Conservation (phyloP, 805 yeast species). For the Kuraishia hungarica region DNA sequence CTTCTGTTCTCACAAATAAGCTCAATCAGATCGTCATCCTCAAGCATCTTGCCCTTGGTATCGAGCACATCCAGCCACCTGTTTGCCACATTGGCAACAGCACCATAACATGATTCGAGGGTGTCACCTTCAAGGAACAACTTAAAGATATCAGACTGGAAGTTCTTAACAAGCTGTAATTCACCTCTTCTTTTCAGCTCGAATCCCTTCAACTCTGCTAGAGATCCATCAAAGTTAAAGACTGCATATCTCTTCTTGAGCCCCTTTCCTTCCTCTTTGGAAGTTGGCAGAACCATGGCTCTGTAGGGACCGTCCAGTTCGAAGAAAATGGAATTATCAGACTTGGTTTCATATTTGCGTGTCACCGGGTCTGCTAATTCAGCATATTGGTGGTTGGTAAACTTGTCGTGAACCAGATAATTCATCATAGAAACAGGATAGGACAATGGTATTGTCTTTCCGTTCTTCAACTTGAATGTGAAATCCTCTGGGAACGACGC, state of each 20-base stretch:
- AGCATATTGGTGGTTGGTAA: slow-evolving; percentile 93
- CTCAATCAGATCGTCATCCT: slow-evolving; percentile 89
- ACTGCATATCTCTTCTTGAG: slow-evolving; percentile 95
- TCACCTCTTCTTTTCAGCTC: slow-evolving; percentile 97
- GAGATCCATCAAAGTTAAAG: slow-evolving; percentile 85
- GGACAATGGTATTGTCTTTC: slow-evolving; percentile 68
- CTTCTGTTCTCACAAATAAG: slow-evolving; percentile 93
- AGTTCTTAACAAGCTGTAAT: slow-evolving; percentile 82
- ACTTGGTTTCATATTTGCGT: slow-evolving; percentile 62
- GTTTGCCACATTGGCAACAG: slow-evolving; percentile 90
- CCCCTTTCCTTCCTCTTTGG: slow-evolving; percentile 96
- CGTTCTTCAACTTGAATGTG: slow-evolving; percentile 61
- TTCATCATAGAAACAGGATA: slow-evolving; percentile 97
- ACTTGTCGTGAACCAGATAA: slow-evolving; percentile 81
- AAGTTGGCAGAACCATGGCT: slow-evolving; percentile 96
- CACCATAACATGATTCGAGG: slow-evolving; percentile 70
- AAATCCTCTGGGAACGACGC: slow-evolving; percentile 87
- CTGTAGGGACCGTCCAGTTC: slow-evolving; percentile 98
- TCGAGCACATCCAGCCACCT: slow-evolving; percentile 94
- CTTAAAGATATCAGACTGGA: slow-evolving; percentile 90
- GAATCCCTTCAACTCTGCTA: slow-evolving; percentile 95
- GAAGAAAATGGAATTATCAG: slow-evolving; percentile 92
- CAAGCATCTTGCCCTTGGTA: slow-evolving; percentile 75
- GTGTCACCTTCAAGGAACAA: slow-evolving; percentile 81
- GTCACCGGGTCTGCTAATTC: slow-evolving; percentile 64